Percentiles rank a stretch among this genome's conserved stretches.
Conservation (phyloP, 768 basidiomycete genomes). For the Favolaschia claudopus region DNA sequence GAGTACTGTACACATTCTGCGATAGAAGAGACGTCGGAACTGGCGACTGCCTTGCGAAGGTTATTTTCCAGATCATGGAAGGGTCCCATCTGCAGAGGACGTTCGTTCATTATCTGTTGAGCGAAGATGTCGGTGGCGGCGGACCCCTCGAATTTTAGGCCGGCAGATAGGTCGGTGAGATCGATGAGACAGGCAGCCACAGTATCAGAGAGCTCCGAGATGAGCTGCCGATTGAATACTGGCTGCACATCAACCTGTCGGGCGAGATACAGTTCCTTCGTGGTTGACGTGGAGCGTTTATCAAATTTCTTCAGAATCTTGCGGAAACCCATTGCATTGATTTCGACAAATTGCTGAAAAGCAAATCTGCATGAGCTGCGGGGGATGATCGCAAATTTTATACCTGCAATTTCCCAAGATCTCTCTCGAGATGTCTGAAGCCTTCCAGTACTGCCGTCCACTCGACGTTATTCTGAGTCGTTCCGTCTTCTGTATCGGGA, state of each 20-base stretch:
- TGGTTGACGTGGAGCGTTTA: slow-evolving; percentile 92
- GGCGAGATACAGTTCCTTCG: slow-evolving; percentile 95
- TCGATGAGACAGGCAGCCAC: slow-evolving; percentile 86
- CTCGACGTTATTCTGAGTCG: slow-evolving; percentile 76
- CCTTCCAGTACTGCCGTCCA: slow-evolving; percentile 98
- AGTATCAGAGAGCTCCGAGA: slow-evolving; percentile 93
- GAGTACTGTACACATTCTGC: slow-evolving; percentile 76
- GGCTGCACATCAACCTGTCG: slow-evolving; percentile 99
- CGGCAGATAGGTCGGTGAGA: slow-evolving; percentile 77
- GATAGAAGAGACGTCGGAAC: slow-evolving; percentile 65
- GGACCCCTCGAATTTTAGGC: slow-evolving; percentile 79
- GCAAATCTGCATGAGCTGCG: slow-evolving; percentile 29
- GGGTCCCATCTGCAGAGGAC: slow-evolving; percentile 69
- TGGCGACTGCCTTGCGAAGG: slow-evolving; percentile 77
- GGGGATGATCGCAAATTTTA: slow-evolving; percentile 21
- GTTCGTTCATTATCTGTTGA: slow-evolving; percentile 73
- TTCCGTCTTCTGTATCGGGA: slow-evolving; percentile 70
- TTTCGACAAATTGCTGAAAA: slow-evolving; percentile 91
- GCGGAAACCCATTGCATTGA: slow-evolving; percentile 95
- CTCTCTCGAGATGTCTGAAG: slow-evolving; percentile 91
- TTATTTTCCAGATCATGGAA: slow-evolving; percentile 91
- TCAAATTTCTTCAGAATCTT: slow-evolving; percentile 99
- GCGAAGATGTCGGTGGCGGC: slow-evolving; percentile 79
- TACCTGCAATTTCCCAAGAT: slow-evolving; percentile 95
- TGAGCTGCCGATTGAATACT: slow-evolving; percentile 96